Evolutionary conservation across 305 asterid genomes (phyloP).

Genomic region (Caryopteris hybrid): DNA sequence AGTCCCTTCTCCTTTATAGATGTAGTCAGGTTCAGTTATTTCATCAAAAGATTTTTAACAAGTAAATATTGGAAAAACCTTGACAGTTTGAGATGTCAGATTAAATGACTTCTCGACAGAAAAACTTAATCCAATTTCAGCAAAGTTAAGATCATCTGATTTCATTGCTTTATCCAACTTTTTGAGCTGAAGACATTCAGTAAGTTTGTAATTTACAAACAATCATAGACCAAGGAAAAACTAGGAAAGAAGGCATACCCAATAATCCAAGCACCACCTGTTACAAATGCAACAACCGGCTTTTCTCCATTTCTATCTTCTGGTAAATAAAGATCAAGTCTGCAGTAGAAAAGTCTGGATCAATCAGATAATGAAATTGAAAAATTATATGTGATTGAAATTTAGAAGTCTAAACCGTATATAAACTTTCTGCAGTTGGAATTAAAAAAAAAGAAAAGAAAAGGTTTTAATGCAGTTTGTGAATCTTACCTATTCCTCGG

Average conservation of each 20-base stretch:
- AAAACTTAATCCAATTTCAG: neutral
- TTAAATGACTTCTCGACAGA: neutral
- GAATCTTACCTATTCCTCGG: slow-evolving; percentile 69
- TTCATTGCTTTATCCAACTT: neutral
- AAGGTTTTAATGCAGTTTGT: neutral
- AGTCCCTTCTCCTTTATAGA: neutral
- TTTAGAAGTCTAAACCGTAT: neutral
- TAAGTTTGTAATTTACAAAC: neutral
- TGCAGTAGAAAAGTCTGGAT: slow-evolving; percentile 25
- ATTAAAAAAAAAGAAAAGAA: too few species aligned
- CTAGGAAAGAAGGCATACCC: slow-evolving; percentile 44
- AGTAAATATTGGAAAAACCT: neutral
- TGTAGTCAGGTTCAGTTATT: neutral
- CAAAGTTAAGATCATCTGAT: neutral
- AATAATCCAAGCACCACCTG: slow-evolving; percentile 92
- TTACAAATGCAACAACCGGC: slow-evolving; percentile 84
- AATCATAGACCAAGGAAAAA: neutral
- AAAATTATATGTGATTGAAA: neutral
- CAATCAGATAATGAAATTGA: neutral
- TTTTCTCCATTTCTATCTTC: slow-evolving; percentile 49
- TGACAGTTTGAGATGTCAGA: neutral
- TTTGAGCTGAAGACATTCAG: neutral
- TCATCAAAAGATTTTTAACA: neutral
- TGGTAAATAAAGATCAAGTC: slow-evolving; percentile 79
- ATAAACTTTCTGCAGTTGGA: neutral